Evolutionary conservation across 257 asterid genomes (phyloP).

Genomic region (Gentiana straminea): DNA sequence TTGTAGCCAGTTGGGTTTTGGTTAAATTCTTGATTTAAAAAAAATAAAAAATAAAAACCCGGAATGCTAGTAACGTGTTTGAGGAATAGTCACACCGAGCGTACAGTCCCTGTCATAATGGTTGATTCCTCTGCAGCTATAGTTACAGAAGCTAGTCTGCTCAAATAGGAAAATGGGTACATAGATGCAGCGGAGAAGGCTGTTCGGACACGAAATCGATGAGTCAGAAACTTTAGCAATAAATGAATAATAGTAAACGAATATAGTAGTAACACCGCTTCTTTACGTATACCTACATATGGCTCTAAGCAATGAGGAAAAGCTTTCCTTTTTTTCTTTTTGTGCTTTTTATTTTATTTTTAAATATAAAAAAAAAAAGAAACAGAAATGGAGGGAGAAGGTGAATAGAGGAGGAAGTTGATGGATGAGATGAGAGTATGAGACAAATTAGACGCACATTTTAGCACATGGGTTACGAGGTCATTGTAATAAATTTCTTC

Average conservation of each 20-base stretch:
- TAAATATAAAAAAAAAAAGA: slow-evolving; percentile 7
- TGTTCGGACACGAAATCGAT: slow-evolving; percentile 48
- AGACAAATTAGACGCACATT: slow-evolving; percentile 31
- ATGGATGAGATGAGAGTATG: not conserved
- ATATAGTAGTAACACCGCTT: not conserved
- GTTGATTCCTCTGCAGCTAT: slow-evolving; percentile 49
- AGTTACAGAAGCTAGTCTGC: not conserved
- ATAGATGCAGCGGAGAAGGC: slow-evolving; percentile 22
- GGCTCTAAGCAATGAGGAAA: slow-evolving; percentile 2
- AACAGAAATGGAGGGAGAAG: slow-evolving; percentile 17
- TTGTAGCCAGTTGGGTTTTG: slow-evolving; percentile 5
- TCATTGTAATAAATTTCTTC: not conserved
- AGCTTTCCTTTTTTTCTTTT: not conserved
- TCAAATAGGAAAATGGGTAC: slow-evolving; percentile 16
- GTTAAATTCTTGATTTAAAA: not conserved
- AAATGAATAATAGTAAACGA: not conserved
- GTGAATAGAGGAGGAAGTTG: not conserved
- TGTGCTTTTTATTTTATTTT: not conserved
- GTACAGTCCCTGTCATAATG: slow-evolving; percentile 23
- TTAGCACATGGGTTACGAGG: slow-evolving; percentile 51
- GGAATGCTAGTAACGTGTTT: slow-evolving; percentile 16
- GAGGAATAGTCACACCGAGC: slow-evolving; percentile 50
- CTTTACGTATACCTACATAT: slow-evolving; percentile 8
- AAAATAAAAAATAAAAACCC: not conserved
- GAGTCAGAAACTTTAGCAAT: slow-evolving; percentile 14